Conservation (phyloP, 805 yeast genomes). For the Grigorovia jiainica region DNA sequence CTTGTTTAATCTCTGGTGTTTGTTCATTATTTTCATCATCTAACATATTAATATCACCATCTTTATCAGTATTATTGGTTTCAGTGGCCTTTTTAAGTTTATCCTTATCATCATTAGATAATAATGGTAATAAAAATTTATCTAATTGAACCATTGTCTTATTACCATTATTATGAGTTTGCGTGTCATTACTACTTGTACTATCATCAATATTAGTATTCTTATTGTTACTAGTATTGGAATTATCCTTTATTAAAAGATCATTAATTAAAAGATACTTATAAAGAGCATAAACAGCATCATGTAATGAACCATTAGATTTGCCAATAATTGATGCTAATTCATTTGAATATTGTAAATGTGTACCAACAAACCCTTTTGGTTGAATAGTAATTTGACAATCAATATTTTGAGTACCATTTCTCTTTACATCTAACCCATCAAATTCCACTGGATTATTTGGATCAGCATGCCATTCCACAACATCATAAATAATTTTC, state of each 20-base stretch:
- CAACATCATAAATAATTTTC: constrained; percentile 24
- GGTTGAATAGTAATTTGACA: constrained; percentile 74
- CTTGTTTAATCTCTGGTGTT: constrained; percentile 6
- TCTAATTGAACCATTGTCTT: constrained; percentile 46
- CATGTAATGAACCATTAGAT: constrained; percentile 76
- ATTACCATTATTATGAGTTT: constrained; percentile 34
- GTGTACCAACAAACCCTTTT: constrained; percentile 60
- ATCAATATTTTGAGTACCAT: constrained; percentile 56
- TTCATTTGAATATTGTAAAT: constrained; percentile 50
- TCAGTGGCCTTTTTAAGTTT: not conserved
- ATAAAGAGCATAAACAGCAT: constrained; percentile 70
- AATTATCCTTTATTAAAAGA: constrained; percentile 30
- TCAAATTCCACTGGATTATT: constrained; percentile 55
- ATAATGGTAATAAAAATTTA: constrained; percentile 34
- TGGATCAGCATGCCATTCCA: constrained; percentile 85
- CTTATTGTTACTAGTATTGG: constrained; percentile 10
- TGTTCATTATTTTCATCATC: constrained; percentile 1
- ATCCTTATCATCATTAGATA: constrained; percentile 16
- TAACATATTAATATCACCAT: constrained; percentile 2
- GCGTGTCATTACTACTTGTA: constrained; percentile 40
- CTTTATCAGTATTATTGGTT: constrained; percentile 4
- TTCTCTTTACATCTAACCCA: constrained; percentile 78
- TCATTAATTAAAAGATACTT: constrained; percentile 66
- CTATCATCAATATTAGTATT: constrained; percentile 1
- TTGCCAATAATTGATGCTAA: constrained; percentile 66